A percentile compares a stretch with the other conserved stretches of the same genome.
Evolutionary conservation across 176 grass and related monocot genomes (phyloP).

Genomic region (Avena insularis): DNA sequence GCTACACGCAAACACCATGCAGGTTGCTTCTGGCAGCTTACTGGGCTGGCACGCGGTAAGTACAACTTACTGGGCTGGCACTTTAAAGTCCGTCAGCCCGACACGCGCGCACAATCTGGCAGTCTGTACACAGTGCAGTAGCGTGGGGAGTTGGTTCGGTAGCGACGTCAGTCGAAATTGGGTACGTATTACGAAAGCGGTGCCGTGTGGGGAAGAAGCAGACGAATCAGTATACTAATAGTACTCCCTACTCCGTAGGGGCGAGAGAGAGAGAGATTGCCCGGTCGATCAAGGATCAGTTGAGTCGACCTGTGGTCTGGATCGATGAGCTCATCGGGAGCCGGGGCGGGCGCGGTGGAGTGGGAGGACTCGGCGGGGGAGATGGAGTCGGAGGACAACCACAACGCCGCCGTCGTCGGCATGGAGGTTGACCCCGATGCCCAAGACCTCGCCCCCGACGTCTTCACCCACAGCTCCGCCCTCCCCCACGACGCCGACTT

Average conservation of each 20-base stretch:
- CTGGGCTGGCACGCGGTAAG: too few species aligned
- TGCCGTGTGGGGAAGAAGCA: background rate
- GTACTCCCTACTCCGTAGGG: too few species aligned
- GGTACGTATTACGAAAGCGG: background rate
- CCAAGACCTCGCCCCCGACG: conserved; percentile 36
- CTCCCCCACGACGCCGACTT: conserved; percentile 61
- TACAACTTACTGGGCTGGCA: too few species aligned
- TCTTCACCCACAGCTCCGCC: background rate
- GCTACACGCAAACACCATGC: background rate
- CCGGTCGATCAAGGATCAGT: background rate
- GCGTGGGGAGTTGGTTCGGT: background rate
- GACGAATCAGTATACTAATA: background rate
- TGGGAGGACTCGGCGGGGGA: conserved; percentile 49
- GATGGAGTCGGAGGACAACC: conserved; percentile 52
- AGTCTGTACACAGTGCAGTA: background rate
- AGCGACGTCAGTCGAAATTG: background rate
- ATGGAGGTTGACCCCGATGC: conserved; percentile 67
- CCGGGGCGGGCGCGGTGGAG: conserved; percentile 1
- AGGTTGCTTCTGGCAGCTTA: background rate
- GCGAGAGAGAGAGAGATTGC: background rate
- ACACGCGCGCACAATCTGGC: background rate
- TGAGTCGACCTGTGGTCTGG: background rate
- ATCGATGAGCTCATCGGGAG: conserved; percentile 15
- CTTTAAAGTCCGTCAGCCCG: background rate
- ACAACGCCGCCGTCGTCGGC: conserved; percentile 11